A percentile compares a stretch with the other conserved stretches of the same genome.
Conservation (phyloP, 2,329 filamentous ascomycete species). For the Trichoderma sp. region DNA sequence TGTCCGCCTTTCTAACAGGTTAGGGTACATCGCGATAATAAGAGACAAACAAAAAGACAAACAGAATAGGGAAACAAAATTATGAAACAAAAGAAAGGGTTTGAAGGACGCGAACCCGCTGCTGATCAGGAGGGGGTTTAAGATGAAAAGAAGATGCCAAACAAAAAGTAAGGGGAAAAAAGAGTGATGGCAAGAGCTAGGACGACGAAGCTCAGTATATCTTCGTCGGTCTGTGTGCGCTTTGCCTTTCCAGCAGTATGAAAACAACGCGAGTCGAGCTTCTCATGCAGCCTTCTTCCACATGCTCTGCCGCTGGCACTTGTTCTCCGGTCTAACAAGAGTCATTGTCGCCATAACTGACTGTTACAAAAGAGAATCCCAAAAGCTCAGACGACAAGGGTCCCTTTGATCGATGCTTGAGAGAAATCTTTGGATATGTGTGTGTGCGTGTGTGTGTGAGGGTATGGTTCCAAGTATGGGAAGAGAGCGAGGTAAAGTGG, state of each 20-base stretch:
- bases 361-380: slow-evolving; percentile 11
- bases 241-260: background rate
- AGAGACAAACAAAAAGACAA: background rate
- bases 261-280: slow-evolving; percentile 1
- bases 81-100: background rate
- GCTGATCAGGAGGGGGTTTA: background rate
- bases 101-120: slow-evolving; percentile 11
- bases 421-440: background rate
- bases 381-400: background rate
- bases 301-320: background rate
- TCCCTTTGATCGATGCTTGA: background rate
- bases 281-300: background rate
- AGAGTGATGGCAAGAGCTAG: slow-evolving; percentile 11
- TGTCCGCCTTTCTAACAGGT: slow-evolving; percentile 10
- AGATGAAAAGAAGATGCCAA: background rate
- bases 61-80: background rate
- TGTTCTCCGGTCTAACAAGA: background rate
- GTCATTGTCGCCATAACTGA: background rate
- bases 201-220: background rate
- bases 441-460: background rate
- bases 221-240: background rate
- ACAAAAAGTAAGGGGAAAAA: background rate
- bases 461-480: background rate
- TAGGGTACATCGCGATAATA: slow-evolving; percentile 18
- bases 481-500: too few species aligned